Conservation (phyloP, 805 yeast species). For the Grigorovia transvaalensis region DNA sequence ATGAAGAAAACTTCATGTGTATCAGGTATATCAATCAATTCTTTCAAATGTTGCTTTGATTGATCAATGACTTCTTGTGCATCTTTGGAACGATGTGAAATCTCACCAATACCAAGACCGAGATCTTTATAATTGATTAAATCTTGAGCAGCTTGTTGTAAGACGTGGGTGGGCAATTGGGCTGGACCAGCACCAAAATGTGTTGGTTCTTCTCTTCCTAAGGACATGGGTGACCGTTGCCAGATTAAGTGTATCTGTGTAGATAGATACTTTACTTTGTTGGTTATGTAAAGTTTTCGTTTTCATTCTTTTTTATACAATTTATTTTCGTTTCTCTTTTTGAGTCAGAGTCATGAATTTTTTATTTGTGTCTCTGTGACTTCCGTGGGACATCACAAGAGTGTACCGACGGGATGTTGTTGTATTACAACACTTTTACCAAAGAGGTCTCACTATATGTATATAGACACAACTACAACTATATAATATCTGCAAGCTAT, state of each 20-base stretch:
- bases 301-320: background rate
- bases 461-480: too few relatives aligned
- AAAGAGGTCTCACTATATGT: too few relatives aligned
- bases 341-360: background rate
- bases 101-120: slow-evolving; percentile 89
- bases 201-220: slow-evolving; percentile 59
- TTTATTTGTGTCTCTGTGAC: too few relatives aligned
- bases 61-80: slow-evolving; percentile 69
- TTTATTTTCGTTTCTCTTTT: background rate
- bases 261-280: background rate
- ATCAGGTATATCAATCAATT: slow-evolving; percentile 70
- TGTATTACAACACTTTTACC: too few relatives aligned
- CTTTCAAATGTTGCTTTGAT: slow-evolving; percentile 55
- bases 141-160: slow-evolving; percentile 82
- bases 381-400: too few relatives aligned
- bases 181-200: slow-evolving; percentile 99
- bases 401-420: too few relatives aligned
- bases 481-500: too few relatives aligned
- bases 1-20: slow-evolving; percentile 89
- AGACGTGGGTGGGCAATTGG: slow-evolving; percentile 68
- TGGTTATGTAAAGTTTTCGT: too few relatives aligned
- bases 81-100: slow-evolving; percentile 85
- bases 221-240: slow-evolving; percentile 1
- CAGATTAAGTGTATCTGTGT: background rate
- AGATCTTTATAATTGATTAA: slow-evolving; percentile 56